Base-by-base conservation (phyloP, 2,329 filamentous ascomycete species). In the Aschersonia sp. region DNA sequence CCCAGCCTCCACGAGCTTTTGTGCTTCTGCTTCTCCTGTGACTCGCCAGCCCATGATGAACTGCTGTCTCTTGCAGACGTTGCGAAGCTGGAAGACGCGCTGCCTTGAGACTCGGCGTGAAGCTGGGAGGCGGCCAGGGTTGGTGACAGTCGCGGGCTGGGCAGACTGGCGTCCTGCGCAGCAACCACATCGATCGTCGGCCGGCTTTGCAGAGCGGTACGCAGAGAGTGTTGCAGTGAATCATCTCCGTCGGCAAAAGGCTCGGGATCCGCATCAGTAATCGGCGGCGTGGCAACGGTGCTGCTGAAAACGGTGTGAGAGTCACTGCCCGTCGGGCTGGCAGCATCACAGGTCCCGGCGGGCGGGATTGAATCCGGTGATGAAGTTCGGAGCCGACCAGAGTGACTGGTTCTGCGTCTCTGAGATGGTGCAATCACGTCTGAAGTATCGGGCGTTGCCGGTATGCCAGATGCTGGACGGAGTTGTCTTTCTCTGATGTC, bases 121-220 rank as follows among this genome's bases (percentile, higher is more conserved):
- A 72, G 60, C 55, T 77, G 73, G 30, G 73, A 71, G 42, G 90
- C 84, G 56, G 86, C 87, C 50, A 94, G 77, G 5, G 90, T 94
- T 4, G 92, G 92, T 30, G 92, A 98, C 48, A 98, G 68, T 58
- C 92, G 89, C 35, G 92, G 92, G 62, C 92, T 98, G 46, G 92
- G 92, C 51, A 98, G 72, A 65, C 87, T 95, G 53, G 87, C 87
- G 69, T 95, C 90, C 61, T 92, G 85, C 40, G 83, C 81, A 48
- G 81, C 78, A 47, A 83, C 74, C 44, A 80, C 83, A 57, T 88
- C 81, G 45, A 89, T 72, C 44, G 67, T 68, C 30, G 76, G 71
- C 32, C 73, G 63, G 43, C 68, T 68, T 51, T 68, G 73, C 46
- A 70, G 65, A 53, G 67, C 67, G 54, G 67, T 67, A 37, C 70